These are phyloP conservation scores for Pueraria montana DNA, from an alignment of 306 rosid species.

Conservation along the genomic window DNA sequence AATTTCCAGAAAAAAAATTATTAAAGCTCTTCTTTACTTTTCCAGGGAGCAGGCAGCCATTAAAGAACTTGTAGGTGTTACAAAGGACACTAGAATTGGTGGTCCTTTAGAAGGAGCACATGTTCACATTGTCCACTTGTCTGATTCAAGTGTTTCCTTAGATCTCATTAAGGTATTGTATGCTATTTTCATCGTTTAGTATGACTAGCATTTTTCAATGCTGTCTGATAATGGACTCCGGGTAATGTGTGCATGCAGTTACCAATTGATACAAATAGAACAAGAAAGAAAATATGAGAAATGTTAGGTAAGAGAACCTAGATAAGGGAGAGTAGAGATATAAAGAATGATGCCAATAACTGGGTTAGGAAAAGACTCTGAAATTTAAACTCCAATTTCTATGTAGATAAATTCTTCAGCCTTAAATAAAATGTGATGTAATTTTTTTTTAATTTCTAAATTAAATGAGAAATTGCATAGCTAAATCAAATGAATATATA, in stretches of 20 bases:
- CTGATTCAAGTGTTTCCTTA: constrained; percentile 85
- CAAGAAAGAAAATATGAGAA: no score
- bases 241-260: neutral
- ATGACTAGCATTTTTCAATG: neutral
- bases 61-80: constrained; percentile 71
- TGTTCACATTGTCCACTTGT: constrained; percentile 93
- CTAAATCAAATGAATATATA: no score
- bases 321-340: no score
- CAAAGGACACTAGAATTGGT: constrained; percentile 77
- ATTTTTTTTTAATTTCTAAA: no score
- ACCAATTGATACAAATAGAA: no score
- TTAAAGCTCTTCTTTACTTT: constrained; percentile 21
- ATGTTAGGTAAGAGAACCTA: no score
- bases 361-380: no score
- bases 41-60: constrained; percentile 95
- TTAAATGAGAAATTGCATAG: no score
- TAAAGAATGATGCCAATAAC: no score
- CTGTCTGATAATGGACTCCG: neutral
- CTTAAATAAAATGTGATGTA: no score
- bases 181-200: constrained; percentile 32
- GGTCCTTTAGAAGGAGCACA: constrained; percentile 94
- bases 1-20: constrained; percentile 22
- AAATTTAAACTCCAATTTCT: no score
- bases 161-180: constrained; percentile 80
- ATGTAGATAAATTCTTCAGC: no score